Conservation (phyloP, 2,329 filamentous ascomycete species). For the Penicillium psychrosexuale region DNA sequence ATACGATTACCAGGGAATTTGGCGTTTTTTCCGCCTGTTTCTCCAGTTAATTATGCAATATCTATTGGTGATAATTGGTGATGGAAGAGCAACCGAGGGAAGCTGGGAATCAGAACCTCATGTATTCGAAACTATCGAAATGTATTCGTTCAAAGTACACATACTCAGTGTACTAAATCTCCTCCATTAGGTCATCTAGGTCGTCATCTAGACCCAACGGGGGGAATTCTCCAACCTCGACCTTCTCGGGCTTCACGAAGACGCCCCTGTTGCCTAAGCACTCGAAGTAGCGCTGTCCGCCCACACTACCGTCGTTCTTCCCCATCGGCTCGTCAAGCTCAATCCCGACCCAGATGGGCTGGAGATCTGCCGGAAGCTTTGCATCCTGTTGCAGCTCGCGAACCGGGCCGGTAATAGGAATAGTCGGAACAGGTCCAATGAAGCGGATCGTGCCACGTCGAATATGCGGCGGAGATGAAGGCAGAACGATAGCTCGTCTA, state of each 20-base stretch:
- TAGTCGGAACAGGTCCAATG: slow-evolving; percentile 41
- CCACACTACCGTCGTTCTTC: slow-evolving; percentile 60
- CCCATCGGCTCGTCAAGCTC: slow-evolving; percentile 62
- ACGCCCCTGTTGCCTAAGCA: slow-evolving; percentile 55
- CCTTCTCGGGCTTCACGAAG: slow-evolving; percentile 61
- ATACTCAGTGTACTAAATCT: slow-evolving; percentile 44
- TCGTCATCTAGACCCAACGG: slow-evolving; percentile 52
- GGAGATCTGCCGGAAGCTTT: slow-evolving; percentile 19
- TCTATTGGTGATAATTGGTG: slow-evolving; percentile 10
- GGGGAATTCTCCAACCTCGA: slow-evolving; percentile 60
- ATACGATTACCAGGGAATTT: slow-evolving; percentile 5
- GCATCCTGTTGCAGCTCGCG: slow-evolving; percentile 18
- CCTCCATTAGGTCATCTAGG: slow-evolving; percentile 54
- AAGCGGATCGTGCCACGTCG: slow-evolving; percentile 45
- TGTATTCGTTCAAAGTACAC: not conserved
- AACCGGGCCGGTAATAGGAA: slow-evolving; percentile 36
- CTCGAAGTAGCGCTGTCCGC: slow-evolving; percentile 54
- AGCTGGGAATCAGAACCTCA: slow-evolving; percentile 3
- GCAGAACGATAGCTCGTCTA: slow-evolving; percentile 45
- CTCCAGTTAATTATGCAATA: slow-evolving; percentile 3
- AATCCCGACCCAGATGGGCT: slow-evolving; percentile 56
- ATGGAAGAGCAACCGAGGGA: not conserved
- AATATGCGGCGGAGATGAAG: slow-evolving; percentile 42
- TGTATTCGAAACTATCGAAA: slow-evolving; percentile 4
- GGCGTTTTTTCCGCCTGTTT: not conserved